Evolutionary conservation across 306 rosid species (phyloP).

Genomic region (Oxytropis ochrocephala): DNA sequence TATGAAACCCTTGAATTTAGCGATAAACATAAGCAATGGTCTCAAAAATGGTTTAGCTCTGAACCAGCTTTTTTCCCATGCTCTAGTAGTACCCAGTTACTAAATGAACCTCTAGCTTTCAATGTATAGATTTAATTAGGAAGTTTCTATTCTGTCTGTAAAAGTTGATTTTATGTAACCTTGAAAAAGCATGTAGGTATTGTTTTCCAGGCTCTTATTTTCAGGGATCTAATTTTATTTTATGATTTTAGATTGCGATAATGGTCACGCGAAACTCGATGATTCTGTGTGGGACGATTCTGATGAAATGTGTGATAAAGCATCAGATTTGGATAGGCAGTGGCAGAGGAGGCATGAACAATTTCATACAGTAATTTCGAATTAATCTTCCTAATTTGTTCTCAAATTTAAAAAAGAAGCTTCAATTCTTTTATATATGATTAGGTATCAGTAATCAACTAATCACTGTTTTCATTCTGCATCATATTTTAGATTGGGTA

Average conservation of each 20-base stretch:
- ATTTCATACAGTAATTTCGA: constrained; percentile 49
- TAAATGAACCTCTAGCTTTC: neutral
- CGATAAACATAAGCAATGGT: neutral
- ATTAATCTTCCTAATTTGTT: neutral
- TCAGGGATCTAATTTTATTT: neutral
- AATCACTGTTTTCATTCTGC: neutral
- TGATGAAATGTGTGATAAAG: constrained; percentile 41
- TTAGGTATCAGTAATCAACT: no score
- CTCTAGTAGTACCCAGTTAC: neutral
- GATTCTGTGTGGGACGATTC: constrained; percentile 37
- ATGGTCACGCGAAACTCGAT: constrained; percentile 27
- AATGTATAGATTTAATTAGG: neutral
- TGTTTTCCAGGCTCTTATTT: neutral
- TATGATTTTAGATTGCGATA: constrained; percentile 35
- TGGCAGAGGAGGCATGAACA: constrained; percentile 72
- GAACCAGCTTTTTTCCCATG: neutral
- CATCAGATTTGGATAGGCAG: constrained; percentile 53
- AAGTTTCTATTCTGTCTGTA: neutral
- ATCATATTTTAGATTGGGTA: constrained; percentile 51
- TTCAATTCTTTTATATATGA: neutral
- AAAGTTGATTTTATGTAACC: neutral
- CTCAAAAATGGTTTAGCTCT: neutral
- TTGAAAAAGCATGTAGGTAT: neutral
- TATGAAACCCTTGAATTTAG: neutral
- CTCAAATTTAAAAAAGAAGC: neutral